A percentile compares a stretch with the other conserved stretches of the same genome.
Conservation (phyloP, 2,329 filamentous ascomycete species). For the Fusarium sambucinum region DNA sequence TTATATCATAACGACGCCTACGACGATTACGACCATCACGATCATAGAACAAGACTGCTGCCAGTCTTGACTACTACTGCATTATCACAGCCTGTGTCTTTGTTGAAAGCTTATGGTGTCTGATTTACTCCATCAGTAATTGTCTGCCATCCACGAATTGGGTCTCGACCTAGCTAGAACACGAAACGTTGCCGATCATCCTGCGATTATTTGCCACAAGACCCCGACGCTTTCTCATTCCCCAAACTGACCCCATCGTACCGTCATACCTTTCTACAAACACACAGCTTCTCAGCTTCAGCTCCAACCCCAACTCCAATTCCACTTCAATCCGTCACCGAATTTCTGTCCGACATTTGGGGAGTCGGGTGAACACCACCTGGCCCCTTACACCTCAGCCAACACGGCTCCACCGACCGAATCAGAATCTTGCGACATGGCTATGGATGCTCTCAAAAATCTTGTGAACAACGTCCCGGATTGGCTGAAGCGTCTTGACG, state of each 20-base stretch:
- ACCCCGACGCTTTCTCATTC: neutral
- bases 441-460: conserved; percentile 68
- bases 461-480: conserved; percentile 68
- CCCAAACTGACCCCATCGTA: conserved; percentile 8
- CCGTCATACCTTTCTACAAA: conserved; percentile 13
- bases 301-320: conserved; percentile 2
- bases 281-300: conserved; percentile 4
- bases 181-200: conserved; percentile 33
- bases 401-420: conserved; percentile 49
- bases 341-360: conserved; percentile 31
- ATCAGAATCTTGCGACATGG: conserved; percentile 53
- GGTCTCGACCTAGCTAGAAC: conserved; percentile 13
- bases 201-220: conserved; percentile 36
- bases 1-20: conserved; percentile 38
- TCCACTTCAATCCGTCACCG: conserved; percentile 5
- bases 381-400: conserved; percentile 46
- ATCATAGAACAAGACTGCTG: conserved; percentile 31
- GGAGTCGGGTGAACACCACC: conserved; percentile 52
- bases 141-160: conserved; percentile 27
- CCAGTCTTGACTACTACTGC: conserved; percentile 19
- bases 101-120: conserved; percentile 17
- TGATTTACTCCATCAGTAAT: conserved; percentile 19
- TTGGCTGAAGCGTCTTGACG: conserved; percentile 70
- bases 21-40: conserved; percentile 42
- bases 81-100: conserved; percentile 1